Evolutionary conservation across 2,329 filamentous ascomycete species (phyloP), one percentile per base, ranked within the genome.

Genomic region (Ilyonectria mors-panacis): DNA sequence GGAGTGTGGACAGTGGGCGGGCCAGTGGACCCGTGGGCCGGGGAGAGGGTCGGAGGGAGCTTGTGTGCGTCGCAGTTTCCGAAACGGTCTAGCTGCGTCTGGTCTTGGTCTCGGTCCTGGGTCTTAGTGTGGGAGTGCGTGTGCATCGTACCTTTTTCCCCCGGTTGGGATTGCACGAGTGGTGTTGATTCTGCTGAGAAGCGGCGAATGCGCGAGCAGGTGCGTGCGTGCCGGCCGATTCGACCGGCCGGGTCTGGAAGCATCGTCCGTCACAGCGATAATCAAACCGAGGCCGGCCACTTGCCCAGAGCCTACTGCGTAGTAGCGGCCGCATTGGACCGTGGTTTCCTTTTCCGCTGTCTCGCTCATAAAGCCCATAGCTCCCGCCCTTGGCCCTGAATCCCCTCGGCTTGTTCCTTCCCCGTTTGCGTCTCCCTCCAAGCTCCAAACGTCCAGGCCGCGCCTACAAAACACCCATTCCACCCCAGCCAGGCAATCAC

Each of bases 281-380:
- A 75, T 75, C 69, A 75, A 75, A 75, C 72, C 73, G 70, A 75
- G 73, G 72, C 64, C 71, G 69, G 72, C 56, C 66, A 71, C 70
- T 68, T 69, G 67, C 69, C 71, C 69, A 55, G 35, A 21, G 21
- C 21, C 35, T 42, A 17, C 12, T 47, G 44, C 44, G 10, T 28
- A 50, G 21, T 54, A 48, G 39, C 44, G 53, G 26, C 71, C 70
- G 62, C 65, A 72, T 69, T 62, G 66, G 71, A 75, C 70, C 69
- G 63, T 67, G 67, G 65, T 66, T 71, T 71, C 70, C 71, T 60
- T 63, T 66, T 62, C 60, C 64, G 60, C 67, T 51, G 48, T 33
- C 28, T 66, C 63, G 65, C 66, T 71, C 54, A 55, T 75, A 75
- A 72, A 75, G 66, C 48, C 70, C 63, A 70, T 63, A 55, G 60